These are phyloP conservation scores for Pseudomonodictys pantanalensis DNA, from an alignment of 495 filamentous ascomycete genomes.

Conservation along the genomic window DNA sequence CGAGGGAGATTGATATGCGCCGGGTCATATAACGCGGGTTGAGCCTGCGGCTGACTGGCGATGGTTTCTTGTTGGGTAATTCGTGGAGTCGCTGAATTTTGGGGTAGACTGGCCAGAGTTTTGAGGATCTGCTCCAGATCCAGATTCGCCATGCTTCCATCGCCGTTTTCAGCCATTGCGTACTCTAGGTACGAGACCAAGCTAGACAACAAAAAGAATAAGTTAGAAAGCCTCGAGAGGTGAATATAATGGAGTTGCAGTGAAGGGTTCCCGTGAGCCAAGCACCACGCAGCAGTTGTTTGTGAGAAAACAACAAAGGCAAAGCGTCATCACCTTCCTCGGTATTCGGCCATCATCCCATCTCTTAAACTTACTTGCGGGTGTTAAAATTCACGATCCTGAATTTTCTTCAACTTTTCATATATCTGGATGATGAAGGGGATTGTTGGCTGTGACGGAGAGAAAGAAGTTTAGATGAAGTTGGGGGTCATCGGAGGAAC, in stretches of 20 bases:
- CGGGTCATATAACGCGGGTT: neutral
- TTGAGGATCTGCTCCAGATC: conserved; percentile 1
- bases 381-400: too few species aligned
- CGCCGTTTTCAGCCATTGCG: neutral
- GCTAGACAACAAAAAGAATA: neutral
- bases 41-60: neutral
- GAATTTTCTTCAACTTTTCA: too few species aligned
- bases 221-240: too few species aligned
- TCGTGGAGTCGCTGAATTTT: neutral
- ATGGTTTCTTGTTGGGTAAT: neutral
- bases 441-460: neutral
- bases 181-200: neutral
- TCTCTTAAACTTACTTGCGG: too few species aligned
- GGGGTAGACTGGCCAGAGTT: conserved; percentile 3
- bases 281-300: too few species aligned
- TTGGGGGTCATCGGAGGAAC: neutral
- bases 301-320: too few species aligned
- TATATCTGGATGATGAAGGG: too few species aligned
- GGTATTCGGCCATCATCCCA: too few species aligned
- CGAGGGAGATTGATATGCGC: neutral
- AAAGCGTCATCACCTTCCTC: too few species aligned
- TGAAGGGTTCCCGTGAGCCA: too few species aligned
- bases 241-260: too few species aligned
- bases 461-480: conserved; percentile 1
- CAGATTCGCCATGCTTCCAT: neutral